These are phyloP conservation scores for Lactifluus piperatus DNA, from an alignment of 768 basidiomycete genomes.

Conservation along the genomic window DNA sequence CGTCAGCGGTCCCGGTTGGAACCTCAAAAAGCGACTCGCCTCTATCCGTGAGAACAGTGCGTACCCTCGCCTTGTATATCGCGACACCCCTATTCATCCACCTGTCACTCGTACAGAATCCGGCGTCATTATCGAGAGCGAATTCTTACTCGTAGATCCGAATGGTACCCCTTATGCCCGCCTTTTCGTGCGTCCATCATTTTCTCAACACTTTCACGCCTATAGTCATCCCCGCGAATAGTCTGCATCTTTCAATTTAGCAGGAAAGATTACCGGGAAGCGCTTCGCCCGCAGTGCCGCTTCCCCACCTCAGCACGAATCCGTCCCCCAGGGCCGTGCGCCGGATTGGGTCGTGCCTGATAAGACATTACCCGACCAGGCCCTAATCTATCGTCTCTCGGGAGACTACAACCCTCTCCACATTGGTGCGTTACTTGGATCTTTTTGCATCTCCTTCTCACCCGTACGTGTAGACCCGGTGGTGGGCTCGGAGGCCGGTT, in stretches of 20 bases:
- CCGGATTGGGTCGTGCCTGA: constrained; percentile 37
- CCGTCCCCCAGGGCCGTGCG: constrained; percentile 30
- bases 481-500: constrained; percentile 65
- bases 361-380: constrained; percentile 34
- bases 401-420: constrained; percentile 48
- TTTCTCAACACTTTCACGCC: not conserved
- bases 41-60: constrained; percentile 78
- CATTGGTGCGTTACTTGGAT: constrained; percentile 28
- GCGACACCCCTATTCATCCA: not conserved
- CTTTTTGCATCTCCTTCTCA: not conserved
- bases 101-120: constrained; percentile 38
- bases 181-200: constrained; percentile 30
- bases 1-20: constrained; percentile 76
- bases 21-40: constrained; percentile 51
- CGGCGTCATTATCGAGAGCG: constrained; percentile 62
- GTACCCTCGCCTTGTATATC: constrained; percentile 22
- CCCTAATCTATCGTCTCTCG: constrained; percentile 39
- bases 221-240: constrained; percentile 9
- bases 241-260: constrained; percentile 37
- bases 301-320: constrained; percentile 29
- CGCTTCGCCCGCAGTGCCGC: constrained; percentile 36
- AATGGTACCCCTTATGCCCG: constrained; percentile 39
- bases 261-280: constrained; percentile 31
- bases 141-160: constrained; percentile 55
- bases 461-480: constrained; percentile 44